Evolutionary conservation across 1,284 basidiomycete species (phyloP).

Genomic region (Xerocomus minutiporus): DNA sequence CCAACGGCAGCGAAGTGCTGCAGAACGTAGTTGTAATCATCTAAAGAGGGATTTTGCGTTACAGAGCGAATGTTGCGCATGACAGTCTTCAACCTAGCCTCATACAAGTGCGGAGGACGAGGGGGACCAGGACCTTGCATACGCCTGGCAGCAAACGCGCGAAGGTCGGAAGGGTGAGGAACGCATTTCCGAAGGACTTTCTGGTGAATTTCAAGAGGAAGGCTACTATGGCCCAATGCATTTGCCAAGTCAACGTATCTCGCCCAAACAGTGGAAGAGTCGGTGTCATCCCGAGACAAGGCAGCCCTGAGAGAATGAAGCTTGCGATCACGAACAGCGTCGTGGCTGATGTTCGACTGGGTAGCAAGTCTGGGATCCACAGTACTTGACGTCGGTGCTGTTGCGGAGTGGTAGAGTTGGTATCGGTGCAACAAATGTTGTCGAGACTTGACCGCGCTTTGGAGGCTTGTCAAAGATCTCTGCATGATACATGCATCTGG

Average conservation of each 20-base stretch:
- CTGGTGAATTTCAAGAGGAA: constrained; percentile 64
- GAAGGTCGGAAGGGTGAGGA: constrained; percentile 42
- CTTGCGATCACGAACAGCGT: constrained; percentile 26
- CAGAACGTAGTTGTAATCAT: constrained; percentile 71
- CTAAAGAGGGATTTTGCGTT: constrained; percentile 46
- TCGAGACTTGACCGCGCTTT: constrained; percentile 9
- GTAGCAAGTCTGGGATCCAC: constrained; percentile 3
- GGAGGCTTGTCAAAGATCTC: constrained; percentile 24
- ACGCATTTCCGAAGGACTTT: constrained; percentile 62
- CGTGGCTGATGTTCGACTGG: constrained; percentile 6
- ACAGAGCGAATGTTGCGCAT: constrained; percentile 62
- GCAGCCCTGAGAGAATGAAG: constrained; percentile 31
- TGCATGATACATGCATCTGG: constrained; percentile 21
- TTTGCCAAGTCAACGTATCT: constrained; percentile 55
- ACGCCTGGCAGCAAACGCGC: constrained; percentile 38
- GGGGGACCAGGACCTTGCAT: constrained; percentile 36
- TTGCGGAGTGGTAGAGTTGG: constrained; percentile 10
- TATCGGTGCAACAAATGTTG: constrained; percentile 7
- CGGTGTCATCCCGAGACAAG: constrained; percentile 30
- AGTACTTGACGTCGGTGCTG: constrained; percentile 2
- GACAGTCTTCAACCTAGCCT: constrained; percentile 58
- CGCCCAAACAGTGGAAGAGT: constrained; percentile 53
- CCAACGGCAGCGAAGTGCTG: constrained; percentile 70
- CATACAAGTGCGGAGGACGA: constrained; percentile 46
- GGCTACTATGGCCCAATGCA: constrained; percentile 39